phyloP scores from a whole-genome alignment of 2,329 filamentous ascomycete genomes.

The Neonectria sp. region DNA sequence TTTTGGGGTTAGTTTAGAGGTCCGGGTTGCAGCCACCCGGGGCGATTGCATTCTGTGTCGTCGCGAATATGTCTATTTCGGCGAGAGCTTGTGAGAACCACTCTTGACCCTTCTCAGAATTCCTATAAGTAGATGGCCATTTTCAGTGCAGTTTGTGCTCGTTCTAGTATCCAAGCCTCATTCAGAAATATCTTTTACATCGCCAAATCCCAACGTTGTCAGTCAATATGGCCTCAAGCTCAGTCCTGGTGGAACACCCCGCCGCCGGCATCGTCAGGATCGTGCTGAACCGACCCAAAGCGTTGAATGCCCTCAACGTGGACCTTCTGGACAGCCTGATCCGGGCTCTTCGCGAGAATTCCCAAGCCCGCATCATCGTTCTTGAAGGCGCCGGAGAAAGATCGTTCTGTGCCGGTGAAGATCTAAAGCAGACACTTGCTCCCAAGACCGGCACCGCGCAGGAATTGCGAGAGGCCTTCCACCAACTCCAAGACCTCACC shows the following conservation, averaged over 20 bases:
- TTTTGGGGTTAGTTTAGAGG: not conserved
- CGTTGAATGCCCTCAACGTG: conserved; percentile 20
- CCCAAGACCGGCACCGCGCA: conserved; percentile 3
- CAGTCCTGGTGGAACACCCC: conserved; percentile 8
- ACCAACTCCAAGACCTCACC: conserved; percentile 18
- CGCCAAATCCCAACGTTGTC: too few species aligned
- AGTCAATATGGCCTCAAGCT: conserved; percentile 3
- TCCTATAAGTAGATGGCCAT: not conserved
- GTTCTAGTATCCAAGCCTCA: not conserved
- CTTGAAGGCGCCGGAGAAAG: conserved; percentile 18
- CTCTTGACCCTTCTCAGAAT: not conserved
- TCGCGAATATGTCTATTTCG: not conserved
- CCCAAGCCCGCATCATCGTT: conserved; percentile 13
- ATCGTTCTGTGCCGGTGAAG: conserved; percentile 17
- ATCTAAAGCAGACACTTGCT: conserved; percentile 17
- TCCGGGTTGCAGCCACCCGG: not conserved
- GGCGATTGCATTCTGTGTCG: not conserved
- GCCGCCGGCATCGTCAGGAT: conserved; percentile 15
- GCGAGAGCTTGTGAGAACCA: not conserved
- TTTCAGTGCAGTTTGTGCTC: too few species aligned
- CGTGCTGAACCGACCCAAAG: conserved; percentile 21
- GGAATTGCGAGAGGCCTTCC: conserved; percentile 15
- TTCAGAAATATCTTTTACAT: not conserved
- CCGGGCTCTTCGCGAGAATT: not conserved
- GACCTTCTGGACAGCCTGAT: conserved; percentile 15